Evolutionary conservation across 345 rosid species (phyloP), one percentile per base, ranked within the genome.

Genomic region (Acer campestre): DNA sequence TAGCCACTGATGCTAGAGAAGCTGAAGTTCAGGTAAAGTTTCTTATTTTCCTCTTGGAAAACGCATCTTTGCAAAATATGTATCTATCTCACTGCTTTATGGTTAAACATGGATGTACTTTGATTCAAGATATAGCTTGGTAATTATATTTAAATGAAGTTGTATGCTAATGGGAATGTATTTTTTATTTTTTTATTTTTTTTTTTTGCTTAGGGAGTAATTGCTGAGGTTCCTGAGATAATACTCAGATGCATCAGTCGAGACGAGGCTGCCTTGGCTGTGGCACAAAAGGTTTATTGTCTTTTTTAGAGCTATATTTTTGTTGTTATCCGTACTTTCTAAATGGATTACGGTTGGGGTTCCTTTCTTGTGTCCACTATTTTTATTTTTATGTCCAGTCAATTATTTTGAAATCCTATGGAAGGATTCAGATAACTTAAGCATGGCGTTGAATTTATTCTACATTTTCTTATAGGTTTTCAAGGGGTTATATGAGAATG

Each of bases 211-310:
- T 86, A 96, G 99, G 97, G 90, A 38, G 77, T 94, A 61, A 82
- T 92, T 82, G 80, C 97, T 56, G 98, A 92, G 84, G 97, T 96
- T 83, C 98, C 98, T 83, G 98, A 96, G 78, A 94, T 96, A 74
- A 91, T 96, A 81, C 94, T 94, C 23, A 87, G 99, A 81, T 94
- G 99, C 84, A 83, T 91, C 31, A 94, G 95, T 81, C 88, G 97
- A 80, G 99, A 96, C 81, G 98, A 94, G 85, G 99, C 98, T 72
- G 98, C 99, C 68, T 81, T 90, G 71, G 98, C 99, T 76, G 97
- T 96, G 35, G 98, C 99, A 68, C 99, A 94, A 81, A 96, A 89
- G 97, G 95, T 89, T 13, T 56, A 65, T 23, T 78, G 22, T 18
- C 27, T 23, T 70, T 69, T 67, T 3, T 53, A 23, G 31, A 11